Conservation (phyloP, 2,329 filamentous ascomycete species). For the Paraconiothyrium brasiliense region DNA sequence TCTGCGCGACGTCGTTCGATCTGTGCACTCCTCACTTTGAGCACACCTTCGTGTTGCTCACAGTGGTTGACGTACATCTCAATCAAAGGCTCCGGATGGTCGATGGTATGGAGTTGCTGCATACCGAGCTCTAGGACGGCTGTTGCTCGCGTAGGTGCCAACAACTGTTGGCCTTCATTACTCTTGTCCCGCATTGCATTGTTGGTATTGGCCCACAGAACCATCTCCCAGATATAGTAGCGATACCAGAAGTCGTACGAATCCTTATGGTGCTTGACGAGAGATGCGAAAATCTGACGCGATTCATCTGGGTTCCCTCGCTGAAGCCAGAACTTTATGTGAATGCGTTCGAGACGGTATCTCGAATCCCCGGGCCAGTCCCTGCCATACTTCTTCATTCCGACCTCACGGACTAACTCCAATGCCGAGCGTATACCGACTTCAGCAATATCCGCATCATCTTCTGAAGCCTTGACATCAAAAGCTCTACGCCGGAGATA, state of each 20-base stretch:
- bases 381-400: conserved; percentile 78
- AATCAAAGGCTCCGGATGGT: conserved; percentile 80
- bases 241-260: conserved; percentile 94
- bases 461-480: conserved; percentile 76
- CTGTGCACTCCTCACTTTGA: conserved; percentile 76
- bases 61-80: conserved; percentile 82
- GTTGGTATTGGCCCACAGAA: conserved; percentile 69
- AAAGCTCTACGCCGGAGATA: conserved; percentile 90
- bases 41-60: conserved; percentile 86
- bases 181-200: conserved; percentile 62
- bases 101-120: conserved; percentile 66
- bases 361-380: conserved; percentile 86
- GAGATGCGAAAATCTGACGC: conserved; percentile 77
- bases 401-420: conserved; percentile 81
- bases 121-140: conserved; percentile 78
- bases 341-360: conserved; percentile 88
- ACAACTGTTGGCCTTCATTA: conserved; percentile 58
- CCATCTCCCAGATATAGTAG: conserved; percentile 93
- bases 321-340: conserved; percentile 90
- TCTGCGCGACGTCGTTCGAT: conserved; percentile 75
- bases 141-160: conserved; percentile 76
- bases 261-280: conserved; percentile 74
- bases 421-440: conserved; percentile 86
- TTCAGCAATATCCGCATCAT: conserved; percentile 83
- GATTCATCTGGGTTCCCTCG: conserved; percentile 81